Conservation (phyloP, 2,329 filamentous ascomycete genomes). For the Tolypocladium cylindrosporum region DNA sequence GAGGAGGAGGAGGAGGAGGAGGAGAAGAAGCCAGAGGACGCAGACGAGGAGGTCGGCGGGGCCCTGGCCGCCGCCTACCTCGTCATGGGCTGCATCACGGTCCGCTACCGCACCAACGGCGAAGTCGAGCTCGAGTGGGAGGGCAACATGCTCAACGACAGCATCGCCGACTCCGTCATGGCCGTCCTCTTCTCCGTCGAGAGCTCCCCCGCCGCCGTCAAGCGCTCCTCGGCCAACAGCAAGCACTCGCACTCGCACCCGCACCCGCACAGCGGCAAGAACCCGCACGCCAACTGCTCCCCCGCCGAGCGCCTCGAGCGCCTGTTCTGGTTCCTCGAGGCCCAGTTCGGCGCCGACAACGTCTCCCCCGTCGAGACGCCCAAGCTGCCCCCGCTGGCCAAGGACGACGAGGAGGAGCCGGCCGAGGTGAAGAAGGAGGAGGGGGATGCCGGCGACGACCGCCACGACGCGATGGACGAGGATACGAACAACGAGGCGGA, state of each 20-base stretch:
- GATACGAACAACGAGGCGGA: conserved; percentile 31
- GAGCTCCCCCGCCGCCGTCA: conserved; percentile 88
- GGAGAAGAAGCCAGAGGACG: conserved; percentile 37
- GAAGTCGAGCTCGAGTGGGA: conserved; percentile 94
- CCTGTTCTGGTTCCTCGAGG: conserved; percentile 91
- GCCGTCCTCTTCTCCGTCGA: conserved; percentile 87
- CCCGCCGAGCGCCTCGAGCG: conserved; percentile 71
- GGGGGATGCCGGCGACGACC: background rate
- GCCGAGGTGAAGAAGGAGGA: background rate
- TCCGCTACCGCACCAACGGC: conserved; percentile 67
- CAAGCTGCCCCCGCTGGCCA: conserved; percentile 36
- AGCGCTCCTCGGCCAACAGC: conserved; percentile 38
- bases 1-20: conserved; percentile 23
- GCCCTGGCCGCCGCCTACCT: conserved; percentile 47
- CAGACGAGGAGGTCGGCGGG: conserved; percentile 53
- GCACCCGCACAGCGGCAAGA: conserved; percentile 28
- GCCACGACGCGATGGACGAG: conserved; percentile 9
- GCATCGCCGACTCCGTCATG: conserved; percentile 95
- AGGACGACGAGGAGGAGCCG: conserved; percentile 16
- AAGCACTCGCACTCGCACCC: conserved; percentile 23
- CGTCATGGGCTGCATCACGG: conserved; percentile 83
- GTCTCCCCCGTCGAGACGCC: conserved; percentile 66
- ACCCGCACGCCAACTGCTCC: conserved; percentile 64
- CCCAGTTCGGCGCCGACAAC: conserved; percentile 82
- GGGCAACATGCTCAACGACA: conserved; percentile 94